phyloP scores from a whole-genome alignment of 768 basidiomycete species.

The Pisolithus orientalis region DNA sequence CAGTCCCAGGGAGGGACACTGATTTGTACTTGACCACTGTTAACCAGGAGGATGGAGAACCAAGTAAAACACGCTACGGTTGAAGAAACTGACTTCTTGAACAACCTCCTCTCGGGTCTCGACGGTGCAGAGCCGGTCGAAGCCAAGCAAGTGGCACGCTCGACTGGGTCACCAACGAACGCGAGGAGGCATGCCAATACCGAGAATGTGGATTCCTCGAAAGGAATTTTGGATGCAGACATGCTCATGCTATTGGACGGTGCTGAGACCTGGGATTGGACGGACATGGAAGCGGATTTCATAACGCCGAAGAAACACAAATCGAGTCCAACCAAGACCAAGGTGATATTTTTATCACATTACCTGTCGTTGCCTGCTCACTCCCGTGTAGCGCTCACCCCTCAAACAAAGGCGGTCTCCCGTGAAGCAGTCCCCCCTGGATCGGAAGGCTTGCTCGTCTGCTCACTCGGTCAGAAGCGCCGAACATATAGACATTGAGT shows the following conservation, averaged over 20 bases:
- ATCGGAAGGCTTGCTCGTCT: slow-evolving; percentile 9
- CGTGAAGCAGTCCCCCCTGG: slow-evolving; percentile 8
- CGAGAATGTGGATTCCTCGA: slow-evolving; percentile 1
- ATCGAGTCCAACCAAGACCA: slow-evolving; percentile 19
- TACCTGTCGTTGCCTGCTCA: background rate
- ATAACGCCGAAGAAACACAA: slow-evolving; percentile 45
- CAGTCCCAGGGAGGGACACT: background rate
- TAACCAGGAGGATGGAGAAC: slow-evolving; percentile 23
- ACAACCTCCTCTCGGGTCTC: slow-evolving; percentile 43
- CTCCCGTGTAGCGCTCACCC: slow-evolving; percentile 10
- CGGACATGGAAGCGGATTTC: slow-evolving; percentile 46
- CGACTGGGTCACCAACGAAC: slow-evolving; percentile 23
- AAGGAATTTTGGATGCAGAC: slow-evolving; percentile 32
- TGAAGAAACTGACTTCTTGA: slow-evolving; percentile 59
- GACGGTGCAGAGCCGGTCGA: slow-evolving; percentile 38
- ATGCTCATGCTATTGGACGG: slow-evolving; percentile 51
- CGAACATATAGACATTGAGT: slow-evolving; percentile 37
- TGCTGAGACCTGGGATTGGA: slow-evolving; percentile 67
- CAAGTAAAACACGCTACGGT: slow-evolving; percentile 27
- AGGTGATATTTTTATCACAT: background rate
- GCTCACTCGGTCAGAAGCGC: slow-evolving; percentile 6
- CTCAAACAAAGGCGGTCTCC: slow-evolving; percentile 13
- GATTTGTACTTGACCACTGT: no score
- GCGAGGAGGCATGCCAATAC: slow-evolving; percentile 4
- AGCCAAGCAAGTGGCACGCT: slow-evolving; percentile 32